These are phyloP conservation scores for Obba rivulosa DNA, from an alignment of 768 basidiomycete genomes.

Conservation along the genomic window DNA sequence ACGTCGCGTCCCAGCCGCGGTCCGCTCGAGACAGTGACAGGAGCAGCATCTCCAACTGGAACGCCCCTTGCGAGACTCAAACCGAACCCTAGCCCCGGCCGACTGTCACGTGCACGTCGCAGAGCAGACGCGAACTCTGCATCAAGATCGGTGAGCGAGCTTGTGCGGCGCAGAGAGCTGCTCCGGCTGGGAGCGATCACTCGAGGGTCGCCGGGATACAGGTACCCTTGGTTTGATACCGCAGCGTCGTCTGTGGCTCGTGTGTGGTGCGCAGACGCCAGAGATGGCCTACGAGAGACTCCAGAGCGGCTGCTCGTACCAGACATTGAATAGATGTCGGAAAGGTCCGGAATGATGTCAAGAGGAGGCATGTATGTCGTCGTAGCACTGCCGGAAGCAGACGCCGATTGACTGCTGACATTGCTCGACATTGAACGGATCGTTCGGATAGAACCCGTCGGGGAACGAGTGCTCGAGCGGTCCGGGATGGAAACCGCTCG, in stretches of 20 bases:
- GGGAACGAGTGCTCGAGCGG: constrained; percentile 44
- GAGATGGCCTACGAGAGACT: constrained; percentile 39
- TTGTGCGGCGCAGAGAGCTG: constrained; percentile 56
- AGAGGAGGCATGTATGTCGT: constrained; percentile 77
- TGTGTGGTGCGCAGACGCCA: constrained; percentile 54
- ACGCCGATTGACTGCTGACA: constrained; percentile 29
- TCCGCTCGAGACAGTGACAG: constrained; percentile 71
- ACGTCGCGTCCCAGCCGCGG: constrained; percentile 40
- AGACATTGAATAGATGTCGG: constrained; percentile 50
- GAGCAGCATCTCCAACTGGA: constrained; percentile 46
- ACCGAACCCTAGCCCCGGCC: constrained; percentile 41
- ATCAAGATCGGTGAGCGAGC: constrained; percentile 73
- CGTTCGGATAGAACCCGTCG: constrained; percentile 59
- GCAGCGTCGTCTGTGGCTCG: constrained; percentile 73
- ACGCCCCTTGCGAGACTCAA: constrained; percentile 36
- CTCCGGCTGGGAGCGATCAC: constrained; percentile 66
- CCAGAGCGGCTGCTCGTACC: constrained; percentile 34
- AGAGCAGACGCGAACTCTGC: constrained; percentile 46
- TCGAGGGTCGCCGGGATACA: constrained; percentile 69
- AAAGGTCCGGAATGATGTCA: constrained; percentile 64
- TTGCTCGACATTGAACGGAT: constrained; percentile 53
- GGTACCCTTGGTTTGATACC: constrained; percentile 57
- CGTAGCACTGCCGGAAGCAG: constrained; percentile 54
- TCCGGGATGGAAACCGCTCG: constrained; percentile 49
- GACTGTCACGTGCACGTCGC: constrained; percentile 34